Evolutionary conservation across 225 moss, liverwort and hornwort genomes (phyloP).

Genomic region (Neckera pumila): DNA sequence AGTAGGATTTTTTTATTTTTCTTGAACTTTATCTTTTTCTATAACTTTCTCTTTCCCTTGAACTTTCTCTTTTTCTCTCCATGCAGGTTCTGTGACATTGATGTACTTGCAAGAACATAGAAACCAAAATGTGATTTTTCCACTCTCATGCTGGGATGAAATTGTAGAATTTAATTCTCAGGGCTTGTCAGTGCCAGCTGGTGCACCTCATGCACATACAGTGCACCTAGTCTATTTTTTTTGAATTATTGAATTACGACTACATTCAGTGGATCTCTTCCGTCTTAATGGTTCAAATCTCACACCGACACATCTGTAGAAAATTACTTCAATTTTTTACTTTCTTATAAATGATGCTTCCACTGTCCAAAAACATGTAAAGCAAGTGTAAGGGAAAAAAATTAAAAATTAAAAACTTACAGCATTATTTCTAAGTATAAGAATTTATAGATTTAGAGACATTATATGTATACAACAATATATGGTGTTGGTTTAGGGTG

Average conservation of each 20-base stretch:
- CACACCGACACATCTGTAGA: background rate
- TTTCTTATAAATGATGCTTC: background rate
- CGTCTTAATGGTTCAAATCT: background rate
- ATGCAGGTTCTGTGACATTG: no score
- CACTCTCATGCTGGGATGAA: background rate
- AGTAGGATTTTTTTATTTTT: background rate
- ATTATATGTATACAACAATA: background rate
- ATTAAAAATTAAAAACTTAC: background rate
- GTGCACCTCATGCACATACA: background rate
- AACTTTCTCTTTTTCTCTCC: background rate
- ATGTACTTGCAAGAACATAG: background rate
- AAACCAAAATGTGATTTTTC: background rate
- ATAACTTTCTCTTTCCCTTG: background rate
- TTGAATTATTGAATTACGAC: background rate
- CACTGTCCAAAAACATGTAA: background rate
- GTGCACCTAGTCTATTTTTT: background rate
- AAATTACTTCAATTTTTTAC: background rate
- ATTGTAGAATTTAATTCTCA: background rate
- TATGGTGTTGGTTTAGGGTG: background rate
- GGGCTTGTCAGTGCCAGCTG: background rate
- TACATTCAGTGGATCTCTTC: background rate
- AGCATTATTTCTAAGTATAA: background rate
- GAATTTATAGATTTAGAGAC: background rate
- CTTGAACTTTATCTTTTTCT: no score
- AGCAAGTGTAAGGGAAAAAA: no score